These are phyloP conservation scores for Fusarium sp. DNA, from an alignment of 2,329 filamentous ascomycete genomes.

Conservation along the genomic window DNA sequence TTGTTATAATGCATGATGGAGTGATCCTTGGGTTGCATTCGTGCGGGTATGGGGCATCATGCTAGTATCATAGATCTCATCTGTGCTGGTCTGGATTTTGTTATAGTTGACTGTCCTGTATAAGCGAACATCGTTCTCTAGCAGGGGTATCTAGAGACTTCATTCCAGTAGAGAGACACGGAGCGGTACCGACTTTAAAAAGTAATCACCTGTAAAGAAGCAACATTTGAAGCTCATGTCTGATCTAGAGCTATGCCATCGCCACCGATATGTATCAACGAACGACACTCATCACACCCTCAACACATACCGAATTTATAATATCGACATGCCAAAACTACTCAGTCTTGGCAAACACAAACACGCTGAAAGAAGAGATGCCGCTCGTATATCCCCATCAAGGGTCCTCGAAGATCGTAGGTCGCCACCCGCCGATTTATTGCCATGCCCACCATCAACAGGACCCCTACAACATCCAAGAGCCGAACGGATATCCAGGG, in stretches of 20 bases:
- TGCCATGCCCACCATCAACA: slow-evolving; percentile 20
- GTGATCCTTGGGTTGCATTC: slow-evolving; percentile 31
- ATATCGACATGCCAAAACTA: background rate
- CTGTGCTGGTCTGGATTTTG: slow-evolving; percentile 26
- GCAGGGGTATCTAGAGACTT: background rate
- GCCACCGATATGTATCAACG: slow-evolving; percentile 11
- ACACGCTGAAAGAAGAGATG: slow-evolving; percentile 20
- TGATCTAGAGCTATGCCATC: slow-evolving; percentile 1
- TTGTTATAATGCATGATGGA: slow-evolving; percentile 21
- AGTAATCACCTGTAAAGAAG: background rate
- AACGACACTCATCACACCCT: slow-evolving; percentile 10
- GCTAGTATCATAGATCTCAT: slow-evolving; percentile 37
- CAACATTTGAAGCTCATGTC: slow-evolving; percentile 7
- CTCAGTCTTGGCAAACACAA: slow-evolving; percentile 7
- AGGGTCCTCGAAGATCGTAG: slow-evolving; percentile 22
- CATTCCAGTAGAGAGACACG: slow-evolving; percentile 8
- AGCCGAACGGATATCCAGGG: slow-evolving; percentile 33
- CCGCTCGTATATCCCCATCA: slow-evolving; percentile 13
- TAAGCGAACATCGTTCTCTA: background rate
- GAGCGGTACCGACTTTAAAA: background rate
- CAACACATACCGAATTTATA: slow-evolving; percentile 24
- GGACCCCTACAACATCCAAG: slow-evolving; percentile 16
- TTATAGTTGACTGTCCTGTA: background rate
- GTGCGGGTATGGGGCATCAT: slow-evolving; percentile 1
- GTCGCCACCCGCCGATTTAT: slow-evolving; percentile 33